These are phyloP conservation scores for Talaromyces wortmannii DNA, from an alignment of 495 filamentous ascomycete species.

Conservation along the genomic window DNA sequence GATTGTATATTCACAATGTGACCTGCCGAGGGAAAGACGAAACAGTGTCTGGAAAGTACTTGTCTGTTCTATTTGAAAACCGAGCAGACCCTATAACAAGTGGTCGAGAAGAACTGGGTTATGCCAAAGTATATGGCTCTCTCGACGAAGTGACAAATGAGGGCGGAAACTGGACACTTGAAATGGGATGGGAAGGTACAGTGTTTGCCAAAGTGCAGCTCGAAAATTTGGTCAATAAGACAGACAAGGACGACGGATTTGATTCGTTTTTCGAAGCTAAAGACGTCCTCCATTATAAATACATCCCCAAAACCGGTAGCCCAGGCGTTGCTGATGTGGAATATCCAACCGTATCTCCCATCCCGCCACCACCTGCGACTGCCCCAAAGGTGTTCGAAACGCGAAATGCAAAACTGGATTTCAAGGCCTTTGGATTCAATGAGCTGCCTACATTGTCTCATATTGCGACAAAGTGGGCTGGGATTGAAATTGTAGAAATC, in stretches of 20 bases:
- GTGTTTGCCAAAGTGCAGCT: not conserved
- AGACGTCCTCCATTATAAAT: not conserved
- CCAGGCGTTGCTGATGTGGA: not conserved
- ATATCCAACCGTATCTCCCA: not conserved
- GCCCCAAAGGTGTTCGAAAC: not conserved
- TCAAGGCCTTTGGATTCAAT: not conserved
- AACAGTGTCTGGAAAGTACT: not conserved
- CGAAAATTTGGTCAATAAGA: not conserved
- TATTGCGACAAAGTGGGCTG: not conserved
- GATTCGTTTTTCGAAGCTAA: not conserved
- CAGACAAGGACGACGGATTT: not conserved
- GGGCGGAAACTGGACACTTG: not conserved
- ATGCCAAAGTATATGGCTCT: not conserved
- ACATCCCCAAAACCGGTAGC: not conserved
- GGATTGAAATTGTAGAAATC: not conserved
- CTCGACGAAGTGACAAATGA: not conserved
- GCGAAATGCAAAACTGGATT: not conserved
- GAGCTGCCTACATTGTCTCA: conserved; percentile 1
- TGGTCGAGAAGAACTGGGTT: not conserved
- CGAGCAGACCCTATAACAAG: not conserved
- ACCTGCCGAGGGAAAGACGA: not conserved
- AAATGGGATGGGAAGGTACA: not conserved
- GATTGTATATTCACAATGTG: not conserved
- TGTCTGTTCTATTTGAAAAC: not conserved
- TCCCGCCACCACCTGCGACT: not conserved